Conservation (phyloP, 345 rosid genomes). For the Sisymbrium irio region DNA sequence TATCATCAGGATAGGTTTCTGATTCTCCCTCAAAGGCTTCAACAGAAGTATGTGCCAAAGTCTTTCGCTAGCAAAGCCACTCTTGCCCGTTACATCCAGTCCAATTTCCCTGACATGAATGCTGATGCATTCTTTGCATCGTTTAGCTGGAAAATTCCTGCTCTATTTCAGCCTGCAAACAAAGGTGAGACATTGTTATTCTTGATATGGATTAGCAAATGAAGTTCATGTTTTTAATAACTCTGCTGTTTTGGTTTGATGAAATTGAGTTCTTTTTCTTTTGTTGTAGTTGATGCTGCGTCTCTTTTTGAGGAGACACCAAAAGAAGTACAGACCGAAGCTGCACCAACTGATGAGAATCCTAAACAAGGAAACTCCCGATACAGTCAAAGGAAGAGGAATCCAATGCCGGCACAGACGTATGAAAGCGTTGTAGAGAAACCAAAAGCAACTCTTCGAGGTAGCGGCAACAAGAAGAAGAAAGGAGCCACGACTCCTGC, state of each 20-base stretch:
- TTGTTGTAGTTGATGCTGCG: conserved; percentile 31
- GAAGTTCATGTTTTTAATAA: neutral
- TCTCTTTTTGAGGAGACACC: conserved; percentile 39
- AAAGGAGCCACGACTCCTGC: conserved; percentile 29
- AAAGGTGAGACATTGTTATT: conserved; percentile 37
- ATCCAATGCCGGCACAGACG: conserved; percentile 28
- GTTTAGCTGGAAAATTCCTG: conserved; percentile 82
- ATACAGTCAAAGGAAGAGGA: conserved; percentile 42
- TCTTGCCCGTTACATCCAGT: conserved; percentile 46
- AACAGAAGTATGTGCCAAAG: conserved; percentile 16
- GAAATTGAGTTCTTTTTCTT: neutral
- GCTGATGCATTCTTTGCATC: conserved; percentile 61
- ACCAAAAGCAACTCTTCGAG: conserved; percentile 26
- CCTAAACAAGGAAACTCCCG: conserved; percentile 28
- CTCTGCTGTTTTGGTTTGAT: neutral
- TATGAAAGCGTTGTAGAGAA: conserved; percentile 13
- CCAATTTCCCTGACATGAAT: conserved; percentile 55
- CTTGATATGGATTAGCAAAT: neutral
- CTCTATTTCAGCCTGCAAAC: conserved; percentile 35
- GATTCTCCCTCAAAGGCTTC: conserved; percentile 56
- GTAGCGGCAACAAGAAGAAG: conserved; percentile 36
- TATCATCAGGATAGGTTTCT: conserved; percentile 61
- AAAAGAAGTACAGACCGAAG: conserved; percentile 17
- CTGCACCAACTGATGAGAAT: conserved; percentile 11
- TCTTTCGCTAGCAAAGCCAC: conserved; percentile 63